These are phyloP conservation scores for Candida takata DNA, from an alignment of 805 yeast species.

Conservation along the genomic window DNA sequence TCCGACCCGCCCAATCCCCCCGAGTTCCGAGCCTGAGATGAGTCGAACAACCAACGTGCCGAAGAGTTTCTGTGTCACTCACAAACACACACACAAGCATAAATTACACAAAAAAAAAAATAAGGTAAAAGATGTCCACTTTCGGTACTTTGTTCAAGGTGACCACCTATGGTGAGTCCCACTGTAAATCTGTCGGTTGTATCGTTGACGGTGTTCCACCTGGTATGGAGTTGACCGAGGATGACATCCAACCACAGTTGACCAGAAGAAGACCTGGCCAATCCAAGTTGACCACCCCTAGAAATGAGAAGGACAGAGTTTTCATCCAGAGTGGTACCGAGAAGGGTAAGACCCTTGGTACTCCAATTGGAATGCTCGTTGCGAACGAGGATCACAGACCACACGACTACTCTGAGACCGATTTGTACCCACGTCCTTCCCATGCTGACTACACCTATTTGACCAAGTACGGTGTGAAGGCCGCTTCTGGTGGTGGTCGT, in stretches of 20 bases:
- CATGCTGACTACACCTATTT: slow-evolving; percentile 96
- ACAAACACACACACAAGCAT: no score
- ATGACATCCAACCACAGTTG: slow-evolving; percentile 90
- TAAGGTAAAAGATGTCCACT: slow-evolving; percentile 63
- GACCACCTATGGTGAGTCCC: slow-evolving; percentile 97
- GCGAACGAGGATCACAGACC: slow-evolving; percentile 96
- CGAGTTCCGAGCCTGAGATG: no score
- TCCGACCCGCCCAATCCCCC: no score
- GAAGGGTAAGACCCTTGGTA: slow-evolving; percentile 82
- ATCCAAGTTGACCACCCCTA: slow-evolving; percentile 83
- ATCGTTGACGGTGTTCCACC: slow-evolving; percentile 99
- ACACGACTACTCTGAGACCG: slow-evolving; percentile 91
- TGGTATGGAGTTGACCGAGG: slow-evolving; percentile 76
- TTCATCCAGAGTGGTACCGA: slow-evolving; percentile 94
- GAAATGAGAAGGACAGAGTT: slow-evolving; percentile 92
- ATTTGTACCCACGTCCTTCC: slow-evolving; percentile 92
- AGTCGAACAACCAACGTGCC: no score
- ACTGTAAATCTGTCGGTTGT: slow-evolving; percentile 96
- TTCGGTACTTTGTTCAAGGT: slow-evolving; percentile 63
- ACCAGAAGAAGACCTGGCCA: slow-evolving; percentile 98
- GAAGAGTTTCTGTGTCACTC: no score
- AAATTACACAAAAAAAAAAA: background rate
- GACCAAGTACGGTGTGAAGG: slow-evolving; percentile 85
- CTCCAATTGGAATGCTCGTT: slow-evolving; percentile 93
- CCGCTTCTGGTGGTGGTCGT: slow-evolving; percentile 96